Evolutionary conservation across 495 filamentous ascomycete genomes (phyloP), one percentile per base, ranked within the genome.

Genomic region (Hypoxylon rickii): DNA sequence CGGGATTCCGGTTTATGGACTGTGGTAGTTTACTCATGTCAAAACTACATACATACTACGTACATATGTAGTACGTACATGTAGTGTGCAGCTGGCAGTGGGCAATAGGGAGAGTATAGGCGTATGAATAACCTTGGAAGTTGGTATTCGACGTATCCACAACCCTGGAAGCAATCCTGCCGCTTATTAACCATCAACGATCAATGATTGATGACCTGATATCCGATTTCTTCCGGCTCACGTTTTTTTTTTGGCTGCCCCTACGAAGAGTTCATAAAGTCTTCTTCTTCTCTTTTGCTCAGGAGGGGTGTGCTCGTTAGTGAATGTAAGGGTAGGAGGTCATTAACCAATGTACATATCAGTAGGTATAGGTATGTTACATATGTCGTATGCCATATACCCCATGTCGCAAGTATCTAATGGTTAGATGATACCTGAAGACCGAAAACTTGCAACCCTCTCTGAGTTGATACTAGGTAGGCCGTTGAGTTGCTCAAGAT

Each of bases 21-120:
- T 52, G 53, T 62, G 48, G 39, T 46, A 53, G 33, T 47, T 37
- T 29, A 29, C n/a, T n/a, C n/a, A n/a, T n/a, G n/a, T n/a, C n/a
- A n/a, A n/a, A n/a, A n/a, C n/a, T n/a, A n/a, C n/a, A n/a, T n/a
- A n/a, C n/a, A n/a, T n/a, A n/a, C n/a, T n/a, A n/a, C n/a, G n/a
- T n/a, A n/a, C n/a, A n/a, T n/a, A n/a, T n/a, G n/a, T n/a, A n/a
- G n/a, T n/a, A n/a, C n/a, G 24, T 18, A 32, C n/a, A 48, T 11
- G 20, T 22, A 44, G 17, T 36, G 21, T 10, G 42, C 20, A 42
- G n/a, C n/a, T n/a, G n/a, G n/a, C n/a, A n/a, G n/a, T n/a, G n/a
- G n/a, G n/a, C n/a, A n/a, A 44, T 55, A 13, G 37, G 37, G 37
- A 10, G 57, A 44, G 24, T 29, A 42, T 43, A 10, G 50, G 44